Evolutionary conservation across 768 basidiomycete species (phyloP).

Genomic region (Phaffia australis): DNA sequence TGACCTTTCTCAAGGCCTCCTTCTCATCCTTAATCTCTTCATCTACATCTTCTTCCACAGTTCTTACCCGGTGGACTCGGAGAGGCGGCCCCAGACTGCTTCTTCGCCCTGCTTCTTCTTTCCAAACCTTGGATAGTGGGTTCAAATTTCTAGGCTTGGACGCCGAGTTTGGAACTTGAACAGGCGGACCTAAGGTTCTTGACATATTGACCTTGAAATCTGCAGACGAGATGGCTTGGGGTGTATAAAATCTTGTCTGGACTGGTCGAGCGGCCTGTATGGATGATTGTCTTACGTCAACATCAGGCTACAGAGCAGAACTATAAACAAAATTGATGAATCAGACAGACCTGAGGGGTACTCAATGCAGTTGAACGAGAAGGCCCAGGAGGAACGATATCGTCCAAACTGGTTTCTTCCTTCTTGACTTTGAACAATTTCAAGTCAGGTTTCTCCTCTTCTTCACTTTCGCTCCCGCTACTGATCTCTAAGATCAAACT

Average conservation of each 20-base stretch:
- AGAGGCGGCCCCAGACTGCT: conserved; percentile 20
- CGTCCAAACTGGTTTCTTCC: background rate
- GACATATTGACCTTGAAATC: background rate
- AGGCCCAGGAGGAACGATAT: background rate
- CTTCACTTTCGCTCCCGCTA: background rate
- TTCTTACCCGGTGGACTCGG: background rate
- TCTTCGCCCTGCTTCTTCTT: background rate
- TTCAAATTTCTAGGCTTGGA: background rate
- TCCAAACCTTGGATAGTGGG: background rate
- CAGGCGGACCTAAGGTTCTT: conserved; percentile 12
- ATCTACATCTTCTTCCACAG: background rate
- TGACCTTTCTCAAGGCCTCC: background rate
- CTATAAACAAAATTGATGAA: background rate
- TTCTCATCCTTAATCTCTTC: background rate
- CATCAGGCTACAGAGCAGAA: background rate
- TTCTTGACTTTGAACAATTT: background rate
- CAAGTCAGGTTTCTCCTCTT: background rate
- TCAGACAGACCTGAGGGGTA: conserved; percentile 1
- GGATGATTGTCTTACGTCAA: background rate
- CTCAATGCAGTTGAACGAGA: background rate
- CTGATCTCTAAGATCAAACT: conserved; percentile 11
- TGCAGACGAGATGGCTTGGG: conserved; percentile 1
- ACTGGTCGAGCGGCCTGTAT: background rate
- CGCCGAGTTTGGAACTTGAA: conserved; percentile 9
- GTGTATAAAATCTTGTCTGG: conserved; percentile 3